phyloP scores from a whole-genome alignment of 2,329 filamentous ascomycete genomes.

The Chrysosporium queenslandicum region DNA sequence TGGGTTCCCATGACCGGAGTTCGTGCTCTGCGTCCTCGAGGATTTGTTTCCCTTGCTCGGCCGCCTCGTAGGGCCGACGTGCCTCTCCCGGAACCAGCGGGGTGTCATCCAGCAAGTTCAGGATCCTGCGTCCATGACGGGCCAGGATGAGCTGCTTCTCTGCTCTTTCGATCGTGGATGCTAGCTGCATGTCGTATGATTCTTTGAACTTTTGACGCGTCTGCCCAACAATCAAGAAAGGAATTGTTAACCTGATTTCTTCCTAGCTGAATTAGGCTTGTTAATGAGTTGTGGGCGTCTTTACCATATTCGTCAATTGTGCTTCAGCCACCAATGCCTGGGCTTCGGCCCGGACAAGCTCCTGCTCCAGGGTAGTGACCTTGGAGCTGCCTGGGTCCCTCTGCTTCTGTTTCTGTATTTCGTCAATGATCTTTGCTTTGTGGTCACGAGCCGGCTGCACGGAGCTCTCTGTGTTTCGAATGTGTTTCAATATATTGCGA shows the following conservation, averaged over 20 bases:
- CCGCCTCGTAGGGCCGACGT: conserved; percentile 57
- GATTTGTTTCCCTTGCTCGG: conserved; percentile 64
- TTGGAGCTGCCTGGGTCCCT: conserved; percentile 81
- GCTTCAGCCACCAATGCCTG: conserved; percentile 94
- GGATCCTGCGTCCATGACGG: conserved; percentile 73
- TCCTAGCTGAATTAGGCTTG: background rate
- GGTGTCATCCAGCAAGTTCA: conserved; percentile 79
- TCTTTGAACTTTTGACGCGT: conserved; percentile 95
- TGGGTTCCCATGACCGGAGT: conserved; percentile 60
- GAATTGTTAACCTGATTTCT: conserved; percentile 12
- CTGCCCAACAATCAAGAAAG: conserved; percentile 39
- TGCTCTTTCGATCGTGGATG: conserved; percentile 84
- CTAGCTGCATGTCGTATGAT: conserved; percentile 79
- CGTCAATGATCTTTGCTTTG: conserved; percentile 79
- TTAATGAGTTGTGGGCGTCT: conserved; percentile 27
- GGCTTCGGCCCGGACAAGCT: conserved; percentile 89
- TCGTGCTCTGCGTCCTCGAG: conserved; percentile 89
- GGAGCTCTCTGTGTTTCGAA: conserved; percentile 89
- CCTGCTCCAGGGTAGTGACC: conserved; percentile 81
- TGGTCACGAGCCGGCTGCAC: conserved; percentile 86
- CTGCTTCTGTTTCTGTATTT: conserved; percentile 82
- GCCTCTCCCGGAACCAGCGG: conserved; percentile 79
- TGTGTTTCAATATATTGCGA: conserved; percentile 71
- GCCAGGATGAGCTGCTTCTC: conserved; percentile 96
- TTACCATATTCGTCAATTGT: conserved; percentile 84